Evolutionary conservation across 176 grass and related monocot species (phyloP).

Genomic region (Eleusine coracana): DNA sequence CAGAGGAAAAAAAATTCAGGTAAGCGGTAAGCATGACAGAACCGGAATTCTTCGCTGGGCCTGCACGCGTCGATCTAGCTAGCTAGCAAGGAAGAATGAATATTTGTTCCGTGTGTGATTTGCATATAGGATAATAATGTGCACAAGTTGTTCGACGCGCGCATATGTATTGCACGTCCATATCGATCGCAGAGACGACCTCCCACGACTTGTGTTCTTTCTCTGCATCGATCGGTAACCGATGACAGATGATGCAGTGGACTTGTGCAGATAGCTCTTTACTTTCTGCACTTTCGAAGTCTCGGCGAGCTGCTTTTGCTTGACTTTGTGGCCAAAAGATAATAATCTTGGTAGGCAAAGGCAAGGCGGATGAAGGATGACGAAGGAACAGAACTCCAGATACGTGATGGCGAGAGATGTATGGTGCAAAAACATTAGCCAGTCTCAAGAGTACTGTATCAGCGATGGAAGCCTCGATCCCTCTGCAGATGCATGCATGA

Average conservation of each 20-base stretch:
- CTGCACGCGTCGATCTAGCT: conserved; percentile 1
- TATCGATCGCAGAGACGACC: background rate
- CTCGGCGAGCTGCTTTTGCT: background rate
- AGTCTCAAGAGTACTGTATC: background rate
- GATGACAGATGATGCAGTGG: background rate
- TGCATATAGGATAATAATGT: background rate
- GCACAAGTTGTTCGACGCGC: background rate
- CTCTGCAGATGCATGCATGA: background rate
- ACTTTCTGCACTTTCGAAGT: conserved; percentile 21
- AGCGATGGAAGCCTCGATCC: background rate
- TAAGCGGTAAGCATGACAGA: background rate
- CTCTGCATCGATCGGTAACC: background rate
- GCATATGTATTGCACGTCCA: background rate
- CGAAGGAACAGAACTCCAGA: background rate
- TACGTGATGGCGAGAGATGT: background rate
- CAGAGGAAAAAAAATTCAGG: background rate
- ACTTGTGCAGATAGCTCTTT: conserved; percentile 10
- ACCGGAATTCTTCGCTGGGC: background rate
- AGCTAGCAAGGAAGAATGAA: background rate
- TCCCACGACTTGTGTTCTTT: background rate
- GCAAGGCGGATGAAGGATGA: background rate
- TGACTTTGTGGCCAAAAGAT: conserved; percentile 24
- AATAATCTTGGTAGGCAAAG: background rate
- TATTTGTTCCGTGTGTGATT: background rate
- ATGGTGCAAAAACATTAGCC: background rate